These are phyloP conservation scores for Periconia digitata DNA, from an alignment of 2,329 filamentous ascomycete genomes.

Conservation along the genomic window DNA sequence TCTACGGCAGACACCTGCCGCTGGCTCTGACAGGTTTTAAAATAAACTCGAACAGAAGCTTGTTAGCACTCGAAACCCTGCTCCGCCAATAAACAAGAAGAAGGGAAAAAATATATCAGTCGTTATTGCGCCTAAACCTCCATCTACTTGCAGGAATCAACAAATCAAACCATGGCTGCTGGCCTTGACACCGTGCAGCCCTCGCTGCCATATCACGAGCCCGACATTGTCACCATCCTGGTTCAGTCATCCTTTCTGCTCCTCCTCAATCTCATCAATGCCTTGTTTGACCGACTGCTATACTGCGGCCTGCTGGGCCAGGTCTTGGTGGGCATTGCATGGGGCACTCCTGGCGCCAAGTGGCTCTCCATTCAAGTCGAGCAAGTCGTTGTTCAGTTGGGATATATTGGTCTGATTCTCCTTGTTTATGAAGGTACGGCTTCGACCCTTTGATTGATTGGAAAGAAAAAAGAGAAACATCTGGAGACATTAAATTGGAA, in stretches of 20 bases:
- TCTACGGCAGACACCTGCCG: no score
- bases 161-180: constrained; percentile 28
- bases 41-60: no score
- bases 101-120: no score
- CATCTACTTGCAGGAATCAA: constrained; percentile 1
- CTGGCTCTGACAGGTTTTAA: no score
- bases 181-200: constrained; percentile 19
- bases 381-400: constrained; percentile 62
- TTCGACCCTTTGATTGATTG: neutral
- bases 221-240: constrained; percentile 61
- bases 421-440: constrained; percentile 67
- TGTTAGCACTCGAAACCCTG: no score
- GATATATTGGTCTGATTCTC: constrained; percentile 72
- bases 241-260: constrained; percentile 64
- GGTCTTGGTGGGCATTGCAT: constrained; percentile 69
- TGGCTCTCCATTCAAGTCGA: constrained; percentile 59
- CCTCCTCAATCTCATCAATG: constrained; percentile 61
- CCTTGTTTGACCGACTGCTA: constrained; percentile 59
- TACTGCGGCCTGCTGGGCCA: constrained; percentile 75
- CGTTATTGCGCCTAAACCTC: no score
- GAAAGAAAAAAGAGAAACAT: no score
- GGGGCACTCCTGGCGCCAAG: constrained; percentile 66
- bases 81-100: neutral
- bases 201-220: constrained; percentile 63
- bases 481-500: no score